Evolutionary conservation across 306 rosid genomes (phyloP).

Genomic region (Pyrus betulifolia): DNA sequence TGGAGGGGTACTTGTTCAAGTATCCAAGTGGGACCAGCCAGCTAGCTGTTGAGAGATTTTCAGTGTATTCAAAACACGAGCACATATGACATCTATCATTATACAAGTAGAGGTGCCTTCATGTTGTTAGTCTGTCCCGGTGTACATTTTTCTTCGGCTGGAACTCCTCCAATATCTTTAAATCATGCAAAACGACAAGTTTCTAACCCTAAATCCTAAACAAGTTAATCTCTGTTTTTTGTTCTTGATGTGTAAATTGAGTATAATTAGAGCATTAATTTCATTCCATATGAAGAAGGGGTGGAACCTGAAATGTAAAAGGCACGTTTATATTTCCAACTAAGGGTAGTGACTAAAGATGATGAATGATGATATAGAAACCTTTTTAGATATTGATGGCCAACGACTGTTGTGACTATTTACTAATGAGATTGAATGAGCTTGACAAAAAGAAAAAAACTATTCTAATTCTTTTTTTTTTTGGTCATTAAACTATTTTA

Average conservation of each 20-base stretch:
- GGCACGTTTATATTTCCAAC: not conserved
- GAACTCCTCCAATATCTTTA: not conserved
- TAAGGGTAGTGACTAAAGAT: not conserved
- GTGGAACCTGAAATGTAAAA: not conserved
- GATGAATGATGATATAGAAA: not conserved
- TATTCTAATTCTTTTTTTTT: too few species aligned
- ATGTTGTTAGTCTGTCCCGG: not conserved
- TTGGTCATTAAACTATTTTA: too few species aligned
- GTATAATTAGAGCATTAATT: not conserved
- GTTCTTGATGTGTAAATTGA: not conserved
- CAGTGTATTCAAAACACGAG: too few species aligned
- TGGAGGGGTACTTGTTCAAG: conserved; percentile 23
- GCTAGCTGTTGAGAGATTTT: conserved; percentile 22
- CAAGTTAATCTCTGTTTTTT: not conserved
- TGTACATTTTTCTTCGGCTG: conserved; percentile 6
- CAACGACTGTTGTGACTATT: not conserved
- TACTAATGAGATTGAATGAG: not conserved
- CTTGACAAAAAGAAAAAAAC: not conserved
- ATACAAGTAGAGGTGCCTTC: not conserved
- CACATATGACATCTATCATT: too few species aligned
- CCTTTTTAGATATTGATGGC: not conserved
- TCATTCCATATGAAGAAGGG: not conserved
- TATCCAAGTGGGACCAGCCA: conserved; percentile 33
- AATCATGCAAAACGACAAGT: not conserved
- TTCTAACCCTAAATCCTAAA: too few species aligned